Base-by-base conservation (phyloP, 352 stramenopile species). In the Pythium oligandrum region DNA sequence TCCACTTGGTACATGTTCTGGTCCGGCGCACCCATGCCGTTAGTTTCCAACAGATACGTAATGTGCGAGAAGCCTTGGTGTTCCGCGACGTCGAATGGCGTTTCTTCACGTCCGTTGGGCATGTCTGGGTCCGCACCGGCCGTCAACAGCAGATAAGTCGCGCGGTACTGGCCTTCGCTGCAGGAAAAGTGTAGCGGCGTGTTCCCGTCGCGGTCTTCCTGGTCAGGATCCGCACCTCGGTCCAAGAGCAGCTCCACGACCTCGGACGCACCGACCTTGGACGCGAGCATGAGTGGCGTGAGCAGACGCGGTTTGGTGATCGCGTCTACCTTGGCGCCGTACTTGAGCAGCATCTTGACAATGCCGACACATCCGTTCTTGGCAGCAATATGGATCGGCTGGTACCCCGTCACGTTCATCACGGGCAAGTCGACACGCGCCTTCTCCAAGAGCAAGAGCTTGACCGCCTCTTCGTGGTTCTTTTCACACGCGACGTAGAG, bases 41-140 rank as follows among this genome's bases (percentile, higher is more conserved):
- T 90, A 26, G 79, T 90, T 58, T 92, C 78, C 44, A 92, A 68
- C 54, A 92, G 54, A 52, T 92, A 89, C 51, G 83, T 71, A 42
- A 92, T 71, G 53, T 90, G 82, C 33, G 76, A 72, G 57, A 86
- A 78, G 40, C 82, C 78, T 36, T 82, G 72, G 34, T 61, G 61
- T 44, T 79, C 72, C 9, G 81, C 81, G 40, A 94, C 73, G 46
- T 94, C 84, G 49, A 91, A 89, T 8, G 84, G 75, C 49, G 84
- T 91, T 53, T 94, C 64, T 44, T 87, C 73, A n/a, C 70, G 66
- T 30, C 82, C 68, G 58, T 94, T 92, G 30, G 84, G 84, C 76
- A 94, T 90, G 54, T 92, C 78, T 32, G 83, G 78, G 51, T 94
- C 84, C 4, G 81, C 84, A 33, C 84, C 84, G 6, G 84, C 84